phyloP scores from a whole-genome alignment of 2,329 filamentous ascomycete species.

The Fonsecaea nubica region DNA sequence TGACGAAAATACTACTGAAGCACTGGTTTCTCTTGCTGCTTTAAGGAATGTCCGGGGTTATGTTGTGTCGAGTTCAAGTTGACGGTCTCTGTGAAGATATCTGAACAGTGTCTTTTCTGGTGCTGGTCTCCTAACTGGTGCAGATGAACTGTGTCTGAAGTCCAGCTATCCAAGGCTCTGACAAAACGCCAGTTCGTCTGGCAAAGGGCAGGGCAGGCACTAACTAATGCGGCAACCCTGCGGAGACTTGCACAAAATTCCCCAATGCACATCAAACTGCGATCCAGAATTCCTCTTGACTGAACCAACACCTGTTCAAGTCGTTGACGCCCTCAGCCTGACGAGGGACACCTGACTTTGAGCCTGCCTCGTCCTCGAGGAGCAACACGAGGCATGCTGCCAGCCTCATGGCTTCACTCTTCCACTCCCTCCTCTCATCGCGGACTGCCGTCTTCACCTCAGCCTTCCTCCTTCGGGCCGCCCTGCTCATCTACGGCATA shows the following conservation, averaged over 20 bases:
- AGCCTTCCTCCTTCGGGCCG: constrained; percentile 67
- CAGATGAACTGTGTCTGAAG: not conserved
- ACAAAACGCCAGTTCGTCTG: not conserved
- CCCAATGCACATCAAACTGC: not conserved
- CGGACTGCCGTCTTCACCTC: constrained; percentile 46
- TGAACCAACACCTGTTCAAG: not conserved
- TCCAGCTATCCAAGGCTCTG: not conserved
- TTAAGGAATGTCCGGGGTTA: not conserved
- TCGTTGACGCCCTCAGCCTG: not conserved
- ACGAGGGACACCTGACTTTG: not conserved
- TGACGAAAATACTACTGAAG: not conserved
- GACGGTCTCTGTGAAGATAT: not conserved
- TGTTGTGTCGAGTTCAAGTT: not conserved
- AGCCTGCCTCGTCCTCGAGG: not conserved
- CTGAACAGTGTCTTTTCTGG: not conserved
- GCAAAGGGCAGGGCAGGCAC: not conserved
- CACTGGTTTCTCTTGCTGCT: not conserved
- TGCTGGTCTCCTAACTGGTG: not conserved
- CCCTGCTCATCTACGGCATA: constrained; percentile 83
- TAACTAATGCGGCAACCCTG: constrained; percentile 7
- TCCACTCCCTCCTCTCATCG: constrained; percentile 44
- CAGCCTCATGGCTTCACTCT: constrained; percentile 25
- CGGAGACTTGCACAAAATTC: not conserved
- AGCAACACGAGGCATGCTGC: constrained; percentile 22
- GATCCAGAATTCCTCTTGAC: not conserved